phyloP scores from a whole-genome alignment of 495 filamentous ascomycete species.

The Hyaloscypha finlandica region DNA sequence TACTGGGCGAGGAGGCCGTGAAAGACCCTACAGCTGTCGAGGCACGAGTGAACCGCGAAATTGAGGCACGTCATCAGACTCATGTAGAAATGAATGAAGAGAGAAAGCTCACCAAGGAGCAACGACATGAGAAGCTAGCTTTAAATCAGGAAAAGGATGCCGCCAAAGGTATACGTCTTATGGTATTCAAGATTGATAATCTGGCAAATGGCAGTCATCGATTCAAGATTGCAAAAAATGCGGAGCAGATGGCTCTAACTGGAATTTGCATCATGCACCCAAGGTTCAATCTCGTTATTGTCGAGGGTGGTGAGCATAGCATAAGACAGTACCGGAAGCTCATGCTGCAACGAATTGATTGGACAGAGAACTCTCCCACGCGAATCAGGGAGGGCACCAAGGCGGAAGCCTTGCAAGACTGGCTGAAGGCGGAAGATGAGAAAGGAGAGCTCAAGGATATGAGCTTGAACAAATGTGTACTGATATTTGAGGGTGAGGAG shows the following conservation, averaged over 20 bases:
- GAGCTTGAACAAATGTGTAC: constrained; percentile 71
- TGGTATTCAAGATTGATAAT: constrained; percentile 86
- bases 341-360: constrained; percentile 90
- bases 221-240: constrained; percentile 90
- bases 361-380: constrained; percentile 84
- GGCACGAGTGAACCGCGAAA: constrained; percentile 87
- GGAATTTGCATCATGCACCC: constrained; percentile 90
- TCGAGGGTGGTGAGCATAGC: constrained; percentile 83
- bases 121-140: constrained; percentile 82
- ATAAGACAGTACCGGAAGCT: constrained; percentile 83
- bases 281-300: constrained; percentile 82
- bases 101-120: constrained; percentile 87
- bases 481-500: constrained; percentile 87
- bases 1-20: constrained; percentile 95
- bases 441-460: constrained; percentile 79
- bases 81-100: constrained; percentile 83
- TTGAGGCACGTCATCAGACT: constrained; percentile 75
- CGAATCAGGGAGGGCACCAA: constrained; percentile 58
- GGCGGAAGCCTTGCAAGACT: constrained; percentile 62
- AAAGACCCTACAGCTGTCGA: constrained; percentile 98
- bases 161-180: constrained; percentile 75
- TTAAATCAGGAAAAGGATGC: constrained; percentile 85
- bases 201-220: constrained; percentile 89
- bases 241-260: constrained; percentile 81
- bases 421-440: constrained; percentile 77